Evolutionary conservation across 1,284 basidiomycete genomes (phyloP), one percentile per base, ranked within the genome.

Genomic region (Ganoderma meredithae): DNA sequence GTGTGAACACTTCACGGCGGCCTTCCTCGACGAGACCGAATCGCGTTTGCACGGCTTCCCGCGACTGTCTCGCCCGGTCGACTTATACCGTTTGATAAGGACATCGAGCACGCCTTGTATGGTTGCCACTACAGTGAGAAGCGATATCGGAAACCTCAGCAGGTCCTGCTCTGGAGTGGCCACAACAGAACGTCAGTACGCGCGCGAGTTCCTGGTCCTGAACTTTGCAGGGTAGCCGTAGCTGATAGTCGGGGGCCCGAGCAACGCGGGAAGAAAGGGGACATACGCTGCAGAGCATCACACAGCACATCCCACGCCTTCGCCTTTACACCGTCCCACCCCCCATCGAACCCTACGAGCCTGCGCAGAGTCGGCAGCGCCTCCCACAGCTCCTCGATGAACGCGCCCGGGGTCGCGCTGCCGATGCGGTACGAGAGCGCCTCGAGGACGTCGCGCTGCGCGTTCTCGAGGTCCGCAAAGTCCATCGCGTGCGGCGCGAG

Each of bases 341-440:
- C 82, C 4, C 76, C 73, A 22, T 73, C 70, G 56, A 74, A 83
- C 1, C 76, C 72, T 2, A 88, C 75, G 2, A 85, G 78, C 19
- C 74, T 73, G 8, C 83, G 83, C 19, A 90, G 78, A 1, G 83
- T 83, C 0, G 88, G 84, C 5, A 88, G 78, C 4, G 85, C 85
- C 36, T 75, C 69, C 86, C 87, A 89, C 0, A 91, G 74, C 68
- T 91, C 88, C 64, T 87, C 84, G 70, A 91, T 73, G 52, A 88
- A 78, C 22, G 83, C 81, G 68, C 86, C 87, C 0, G 90, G 90
- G 0, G 88, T 89, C 39, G 81, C 80, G 49, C 77, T 80, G 0
- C 86, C 87, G 7, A 91, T 75, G 44, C 78, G 77, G 74, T 85
- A 90, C 5, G 78, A 73, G 44, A 90, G 78, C 0, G 83, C 80